Base-by-base conservation (phyloP, 129 eudicot species). In the Glebionis coronaria region DNA sequence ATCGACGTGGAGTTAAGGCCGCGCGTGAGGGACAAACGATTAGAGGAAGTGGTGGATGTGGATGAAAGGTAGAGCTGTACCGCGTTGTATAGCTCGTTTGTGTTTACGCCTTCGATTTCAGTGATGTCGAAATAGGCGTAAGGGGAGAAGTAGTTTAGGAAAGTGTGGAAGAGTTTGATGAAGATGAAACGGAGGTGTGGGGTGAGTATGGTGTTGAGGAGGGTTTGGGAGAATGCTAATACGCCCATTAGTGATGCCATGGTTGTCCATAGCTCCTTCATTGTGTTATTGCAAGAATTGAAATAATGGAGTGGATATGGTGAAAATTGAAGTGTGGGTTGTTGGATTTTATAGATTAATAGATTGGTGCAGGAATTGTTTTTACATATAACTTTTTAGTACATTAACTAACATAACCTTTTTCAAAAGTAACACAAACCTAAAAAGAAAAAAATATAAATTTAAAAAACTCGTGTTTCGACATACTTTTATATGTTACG, bases 31-130 rank as follows among this genome's bases (percentile, higher is more conserved):
- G 83, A 81, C 58, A 91, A 73, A 21, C 97, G 91, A 71, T 68
- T 80, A 42, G 85, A 77, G 31, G 87, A 61, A 69, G 81, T 28
- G 66, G 85, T 59, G 18, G 95, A 85, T 38, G 90, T 46, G 81
- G 80, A 70, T 75, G 85, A 77, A 21, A 91, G 85, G 74, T 91
- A 91, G 72, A 91, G 88, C 58, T 91, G 97, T 61, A 87, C 97
- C 69, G 96, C 86, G 87, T 77, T 88, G 86, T 91, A 88, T 56
- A 91, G 94, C 60, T 91, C 97, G 68, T 91, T 91, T 67, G 96
- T 91, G 86, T 91, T 91, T 51, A 91, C 97, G 56, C 97, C 96
- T 78, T 91, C 96, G 69, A 88, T 85, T 76, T 91, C 97, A 3
- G 94, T 85, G 67, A 87, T 91, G 77, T 91, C 97, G 80, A 81